Conservation (phyloP, 805 yeast species). For the Metschnikowia shivogae region DNA sequence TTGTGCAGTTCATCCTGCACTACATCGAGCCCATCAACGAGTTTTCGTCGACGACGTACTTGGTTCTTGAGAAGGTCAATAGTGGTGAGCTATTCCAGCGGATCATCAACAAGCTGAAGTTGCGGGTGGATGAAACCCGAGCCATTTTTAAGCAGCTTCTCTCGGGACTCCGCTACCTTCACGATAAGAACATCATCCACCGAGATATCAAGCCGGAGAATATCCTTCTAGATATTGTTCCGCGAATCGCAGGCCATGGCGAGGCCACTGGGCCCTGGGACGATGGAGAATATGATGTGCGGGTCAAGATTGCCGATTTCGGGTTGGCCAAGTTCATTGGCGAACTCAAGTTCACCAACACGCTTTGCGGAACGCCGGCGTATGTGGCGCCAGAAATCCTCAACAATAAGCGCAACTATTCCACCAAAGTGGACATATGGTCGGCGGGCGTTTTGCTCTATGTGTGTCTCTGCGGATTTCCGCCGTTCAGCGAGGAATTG, state of each 20-base stretch:
- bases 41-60: constrained; percentile 49
- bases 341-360: constrained; percentile 67
- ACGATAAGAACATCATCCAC: constrained; percentile 39
- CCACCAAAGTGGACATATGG: constrained; percentile 78
- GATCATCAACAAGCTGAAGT: constrained; percentile 58
- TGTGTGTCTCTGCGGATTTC: constrained; percentile 79
- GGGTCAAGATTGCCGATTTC: constrained; percentile 78
- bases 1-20: constrained; percentile 59
- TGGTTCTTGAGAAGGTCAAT: constrained; percentile 69
- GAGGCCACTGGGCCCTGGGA: constrained; percentile 54
- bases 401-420: constrained; percentile 52
- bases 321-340: constrained; percentile 72
- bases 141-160: constrained; percentile 50
- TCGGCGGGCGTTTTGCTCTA: constrained; percentile 74
- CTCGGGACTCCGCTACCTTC: constrained; percentile 36
- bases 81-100: constrained; percentile 76
- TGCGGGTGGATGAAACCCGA: constrained; percentile 59
- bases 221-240: constrained; percentile 47
- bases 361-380: constrained; percentile 83
- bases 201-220: constrained; percentile 46
- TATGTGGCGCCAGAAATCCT: constrained; percentile 82
- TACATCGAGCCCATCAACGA: constrained; percentile 53
- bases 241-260: constrained; percentile 26
- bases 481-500: constrained; percentile 78
- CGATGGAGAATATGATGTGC: constrained; percentile 53